These are phyloP conservation scores for Oryza rufipogon DNA, from an alignment of 176 grass and related monocot species.

Conservation along the genomic window DNA sequence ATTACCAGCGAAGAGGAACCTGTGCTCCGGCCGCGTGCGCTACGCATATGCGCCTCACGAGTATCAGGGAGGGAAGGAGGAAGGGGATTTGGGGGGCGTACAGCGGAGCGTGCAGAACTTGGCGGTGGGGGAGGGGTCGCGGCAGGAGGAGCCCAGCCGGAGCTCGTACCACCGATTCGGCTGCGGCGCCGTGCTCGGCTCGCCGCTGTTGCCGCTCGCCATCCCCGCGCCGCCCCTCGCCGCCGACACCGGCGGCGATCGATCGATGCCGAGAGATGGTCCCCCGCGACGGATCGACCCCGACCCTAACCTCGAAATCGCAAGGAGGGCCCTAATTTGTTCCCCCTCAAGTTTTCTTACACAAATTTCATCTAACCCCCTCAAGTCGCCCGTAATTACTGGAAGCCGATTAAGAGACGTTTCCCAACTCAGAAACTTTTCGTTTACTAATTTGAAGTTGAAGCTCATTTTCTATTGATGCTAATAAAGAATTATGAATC, in stretches of 20 bases:
- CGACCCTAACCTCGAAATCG: not conserved
- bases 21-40: not conserved
- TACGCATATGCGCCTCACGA: not conserved
- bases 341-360: not conserved
- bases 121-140: constrained; percentile 49
- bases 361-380: not conserved
- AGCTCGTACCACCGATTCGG: constrained; percentile 70
- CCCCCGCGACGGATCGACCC: not conserved
- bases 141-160: constrained; percentile 58
- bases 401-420: not conserved
- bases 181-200: constrained; percentile 66
- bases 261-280: not conserved
- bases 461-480: too few relatives aligned
- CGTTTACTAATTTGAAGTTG: too few relatives aligned
- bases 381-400: not conserved
- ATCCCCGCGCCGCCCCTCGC: constrained; percentile 21
- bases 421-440: too few relatives aligned
- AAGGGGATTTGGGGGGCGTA: constrained; percentile 33
- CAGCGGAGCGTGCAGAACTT: constrained; percentile 78
- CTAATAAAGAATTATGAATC: too few relatives aligned
- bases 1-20: constrained; percentile 6
- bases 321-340: not conserved
- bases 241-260: not conserved
- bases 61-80: not conserved
- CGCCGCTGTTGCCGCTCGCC: constrained; percentile 61